A percentile compares a stretch with the other conserved stretches of the same genome.
phyloP scores from a whole-genome alignment of 2,329 filamentous ascomycete species.

The Daldinia sp. region DNA sequence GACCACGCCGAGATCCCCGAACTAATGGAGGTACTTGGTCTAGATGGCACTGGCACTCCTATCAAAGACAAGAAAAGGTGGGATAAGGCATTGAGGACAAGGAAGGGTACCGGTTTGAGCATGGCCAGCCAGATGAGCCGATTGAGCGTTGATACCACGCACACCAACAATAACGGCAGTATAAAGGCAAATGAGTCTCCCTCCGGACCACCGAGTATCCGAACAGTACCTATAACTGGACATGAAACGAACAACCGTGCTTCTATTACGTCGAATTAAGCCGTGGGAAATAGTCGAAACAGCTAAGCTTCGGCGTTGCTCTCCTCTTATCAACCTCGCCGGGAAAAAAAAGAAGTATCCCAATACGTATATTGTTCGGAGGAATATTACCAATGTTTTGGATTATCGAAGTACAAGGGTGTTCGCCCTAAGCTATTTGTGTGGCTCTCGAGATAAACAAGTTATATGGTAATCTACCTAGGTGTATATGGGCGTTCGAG shows the following conservation, averaged over 20 bases:
- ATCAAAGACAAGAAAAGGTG: conserved; percentile 59
- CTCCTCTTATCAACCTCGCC: neutral
- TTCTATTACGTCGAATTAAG: neutral
- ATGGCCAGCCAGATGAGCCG: conserved; percentile 64
- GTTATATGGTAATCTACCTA: neutral
- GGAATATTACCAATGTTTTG: neutral
- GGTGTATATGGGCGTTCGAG: neutral
- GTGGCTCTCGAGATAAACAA: neutral
- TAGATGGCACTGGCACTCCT: conserved; percentile 57
- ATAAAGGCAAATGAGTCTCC: conserved; percentile 16
- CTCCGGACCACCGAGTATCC: neutral
- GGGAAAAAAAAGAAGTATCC: neutral
- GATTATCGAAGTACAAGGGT: neutral
- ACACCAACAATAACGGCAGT: conserved; percentile 20
- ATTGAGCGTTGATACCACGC: conserved; percentile 53
- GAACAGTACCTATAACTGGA: neutral
- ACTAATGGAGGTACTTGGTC: conserved; percentile 71
- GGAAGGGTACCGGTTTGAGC: conserved; percentile 67
- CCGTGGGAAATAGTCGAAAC: neutral
- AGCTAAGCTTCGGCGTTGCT: neutral
- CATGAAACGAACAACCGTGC: neutral
- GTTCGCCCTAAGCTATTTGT: neutral
- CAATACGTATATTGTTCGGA: neutral
- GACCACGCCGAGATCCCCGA: conserved; percentile 81
- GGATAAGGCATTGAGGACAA: conserved; percentile 59